Evolutionary conservation across 2,329 filamentous ascomycete species (phyloP), one percentile per base, ranked within the genome.

Genomic region (Ilyonectria sp.): DNA sequence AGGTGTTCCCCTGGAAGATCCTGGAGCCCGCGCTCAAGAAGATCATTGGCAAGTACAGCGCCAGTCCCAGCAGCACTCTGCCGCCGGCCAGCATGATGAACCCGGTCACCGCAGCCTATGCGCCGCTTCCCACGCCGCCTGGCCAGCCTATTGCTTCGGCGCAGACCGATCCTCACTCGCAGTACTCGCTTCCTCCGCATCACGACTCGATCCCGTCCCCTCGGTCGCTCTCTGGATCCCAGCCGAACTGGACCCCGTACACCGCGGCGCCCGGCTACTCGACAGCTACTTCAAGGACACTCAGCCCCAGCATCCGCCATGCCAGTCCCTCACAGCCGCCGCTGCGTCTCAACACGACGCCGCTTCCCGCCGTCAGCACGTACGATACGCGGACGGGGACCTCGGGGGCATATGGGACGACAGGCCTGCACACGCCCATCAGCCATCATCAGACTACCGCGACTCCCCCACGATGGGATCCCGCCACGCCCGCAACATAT

Each of bases 1-100:
- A 99, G 83, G 96, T 98, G 13, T 99, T 98, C 78, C 92, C 94
- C 5, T 99, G 96, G 96, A 96, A 94, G 81, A 94, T 96, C 67
- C 86, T 99, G 50, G 89, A 90, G 55, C 89, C 91, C 67, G 95
- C 96, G 0, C 87, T 99, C 72, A 97, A 97, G 87, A 99, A 99
- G 86, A 98, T 99, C 77, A 97, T 99, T 79, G 92, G 94, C 76
- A 99, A 99, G 92, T 99, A 98, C 79, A 88, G 86, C 76, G 85
- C 85, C n/a, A 86, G 79, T 69, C 84, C 84, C 1, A 80, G 80
- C 68, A 80, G 80, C 70, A 79, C 79, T 3, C 65, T 82, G 43
- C 78, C 81, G 0, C 78, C 80, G 1, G 73, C 81, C 40, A 84
- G 80, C 68, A 77, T 86, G 71, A 77, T 85, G 69, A 81, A 81